phyloP scores from a whole-genome alignment of 306 rosid species.

The Alnus rubra region DNA sequence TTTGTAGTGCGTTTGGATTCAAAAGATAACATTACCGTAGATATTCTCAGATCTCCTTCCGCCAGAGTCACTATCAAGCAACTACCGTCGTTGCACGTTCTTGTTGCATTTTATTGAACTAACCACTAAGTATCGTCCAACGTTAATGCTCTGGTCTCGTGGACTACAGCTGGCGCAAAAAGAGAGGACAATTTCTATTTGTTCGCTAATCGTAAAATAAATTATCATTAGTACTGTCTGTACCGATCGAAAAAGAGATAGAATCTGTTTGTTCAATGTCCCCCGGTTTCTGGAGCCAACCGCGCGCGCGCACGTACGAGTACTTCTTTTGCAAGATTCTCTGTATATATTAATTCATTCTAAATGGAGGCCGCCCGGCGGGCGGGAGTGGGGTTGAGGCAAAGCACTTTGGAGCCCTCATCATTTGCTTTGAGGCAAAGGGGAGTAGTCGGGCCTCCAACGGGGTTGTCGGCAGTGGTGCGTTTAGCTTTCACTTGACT shows the following conservation, averaged over 20 bases:
- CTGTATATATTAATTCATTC: background rate
- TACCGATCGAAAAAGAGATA: background rate
- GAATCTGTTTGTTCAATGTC: conserved; percentile 7
- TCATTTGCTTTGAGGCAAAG: conserved; percentile 17
- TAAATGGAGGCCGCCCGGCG: background rate
- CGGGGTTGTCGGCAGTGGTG: conserved; percentile 10
- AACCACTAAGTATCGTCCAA: background rate
- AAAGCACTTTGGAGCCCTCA: conserved; percentile 3
- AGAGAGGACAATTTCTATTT: conserved; percentile 23
- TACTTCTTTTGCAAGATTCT: background rate
- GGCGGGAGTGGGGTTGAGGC: conserved; percentile 7
- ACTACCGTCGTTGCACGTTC: background rate
- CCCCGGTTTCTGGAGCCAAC: conserved; percentile 31
- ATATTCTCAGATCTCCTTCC: background rate
- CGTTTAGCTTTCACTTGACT: background rate
- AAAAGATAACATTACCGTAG: background rate
- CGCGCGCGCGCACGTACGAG: background rate
- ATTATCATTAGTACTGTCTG: background rate
- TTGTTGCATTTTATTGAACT: background rate
- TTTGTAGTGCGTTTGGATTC: conserved; percentile 5
- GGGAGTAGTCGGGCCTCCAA: conserved; percentile 28
- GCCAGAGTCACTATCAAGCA: background rate
- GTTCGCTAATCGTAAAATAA: background rate
- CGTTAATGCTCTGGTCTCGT: background rate
- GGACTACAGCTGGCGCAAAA: conserved; percentile 29